Conservation (phyloP, 257 asterid genomes). For the Plantago elongata region DNA sequence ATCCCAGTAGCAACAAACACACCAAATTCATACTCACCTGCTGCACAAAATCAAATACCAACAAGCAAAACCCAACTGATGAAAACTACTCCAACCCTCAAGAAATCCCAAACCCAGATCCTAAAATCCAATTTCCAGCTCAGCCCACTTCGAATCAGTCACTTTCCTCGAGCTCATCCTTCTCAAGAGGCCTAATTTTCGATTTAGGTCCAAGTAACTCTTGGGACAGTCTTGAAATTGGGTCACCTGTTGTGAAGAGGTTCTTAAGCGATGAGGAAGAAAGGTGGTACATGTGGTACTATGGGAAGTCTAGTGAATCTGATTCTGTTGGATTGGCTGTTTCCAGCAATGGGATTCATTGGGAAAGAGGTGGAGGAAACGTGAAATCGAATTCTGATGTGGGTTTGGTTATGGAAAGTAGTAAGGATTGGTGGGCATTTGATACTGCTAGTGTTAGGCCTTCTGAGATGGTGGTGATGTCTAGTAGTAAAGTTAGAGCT, state of each 20-base stretch:
- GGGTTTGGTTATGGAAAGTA: constrained; percentile 60
- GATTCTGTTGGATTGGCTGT: constrained; percentile 76
- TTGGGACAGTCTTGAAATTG: constrained; percentile 76
- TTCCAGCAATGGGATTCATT: constrained; percentile 82
- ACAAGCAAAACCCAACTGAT: constrained; percentile 33
- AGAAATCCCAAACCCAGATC: constrained; percentile 18
- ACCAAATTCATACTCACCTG: constrained; percentile 35
- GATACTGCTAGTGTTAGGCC: constrained; percentile 74
- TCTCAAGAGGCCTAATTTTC: constrained; percentile 63
- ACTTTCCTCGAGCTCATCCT: constrained; percentile 33
- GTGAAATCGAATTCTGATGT: constrained; percentile 58
- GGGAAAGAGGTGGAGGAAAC: constrained; percentile 68
- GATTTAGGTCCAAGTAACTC: constrained; percentile 54
- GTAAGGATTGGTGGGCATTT: constrained; percentile 92
- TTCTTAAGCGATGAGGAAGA: constrained; percentile 81
- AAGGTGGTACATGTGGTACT: constrained; percentile 91
- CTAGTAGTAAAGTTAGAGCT: constrained; percentile 61
- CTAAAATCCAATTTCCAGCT: constrained; percentile 32
- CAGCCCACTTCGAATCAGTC: constrained; percentile 25
- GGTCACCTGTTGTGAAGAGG: constrained; percentile 90
- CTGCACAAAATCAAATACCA: constrained; percentile 53
- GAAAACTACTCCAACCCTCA: constrained; percentile 22
- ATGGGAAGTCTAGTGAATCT: constrained; percentile 42
- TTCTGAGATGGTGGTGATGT: constrained; percentile 70
- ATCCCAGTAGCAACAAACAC: constrained; percentile 15